These are phyloP conservation scores for Chlamydomonas schloesseri DNA, from an alignment of 139 green algal species.

Conservation along the genomic window DNA sequence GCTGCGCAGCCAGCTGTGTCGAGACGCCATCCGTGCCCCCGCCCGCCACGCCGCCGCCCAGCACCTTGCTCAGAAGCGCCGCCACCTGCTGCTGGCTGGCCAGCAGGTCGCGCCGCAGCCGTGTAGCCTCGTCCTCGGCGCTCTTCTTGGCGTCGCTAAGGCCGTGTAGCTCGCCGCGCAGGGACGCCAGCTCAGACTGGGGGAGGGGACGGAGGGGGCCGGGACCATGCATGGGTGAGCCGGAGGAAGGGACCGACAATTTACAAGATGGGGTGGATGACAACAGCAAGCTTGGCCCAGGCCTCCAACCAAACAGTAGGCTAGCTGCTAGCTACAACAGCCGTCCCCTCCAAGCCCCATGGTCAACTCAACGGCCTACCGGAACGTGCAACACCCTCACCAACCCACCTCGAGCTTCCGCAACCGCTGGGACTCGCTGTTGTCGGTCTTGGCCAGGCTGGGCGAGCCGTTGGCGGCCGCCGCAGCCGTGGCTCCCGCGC, in stretches of 20 bases:
- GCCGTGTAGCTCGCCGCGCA: constrained; percentile 14
- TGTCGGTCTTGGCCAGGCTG: neutral
- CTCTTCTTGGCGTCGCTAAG: constrained; percentile 19
- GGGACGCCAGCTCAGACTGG: constrained; percentile 14
- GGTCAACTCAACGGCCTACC: too few relatives aligned
- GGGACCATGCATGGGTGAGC: too few relatives aligned
- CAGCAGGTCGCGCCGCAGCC: constrained; percentile 33
- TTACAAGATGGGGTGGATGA: too few relatives aligned
- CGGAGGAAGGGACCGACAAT: too few relatives aligned
- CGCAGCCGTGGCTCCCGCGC: neutral
- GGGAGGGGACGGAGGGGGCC: too few relatives aligned
- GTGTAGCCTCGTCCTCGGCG: constrained; percentile 14
- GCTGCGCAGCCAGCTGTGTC: too few relatives aligned
- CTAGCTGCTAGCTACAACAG: too few relatives aligned
- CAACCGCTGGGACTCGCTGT: neutral
- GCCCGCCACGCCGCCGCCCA: neutral
- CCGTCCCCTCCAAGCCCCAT: too few relatives aligned
- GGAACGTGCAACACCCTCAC: neutral
- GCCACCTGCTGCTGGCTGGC: constrained; percentile 25
- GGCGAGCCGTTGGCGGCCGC: neutral
- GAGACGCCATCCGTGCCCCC: neutral
- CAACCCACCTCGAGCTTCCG: constrained; percentile 25
- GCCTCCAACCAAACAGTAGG: too few relatives aligned
- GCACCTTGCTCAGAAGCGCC: neutral
- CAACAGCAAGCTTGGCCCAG: neutral